Conservation (phyloP, 202 grass and related monocot species). For the Sporobolus alterniflorus region DNA sequence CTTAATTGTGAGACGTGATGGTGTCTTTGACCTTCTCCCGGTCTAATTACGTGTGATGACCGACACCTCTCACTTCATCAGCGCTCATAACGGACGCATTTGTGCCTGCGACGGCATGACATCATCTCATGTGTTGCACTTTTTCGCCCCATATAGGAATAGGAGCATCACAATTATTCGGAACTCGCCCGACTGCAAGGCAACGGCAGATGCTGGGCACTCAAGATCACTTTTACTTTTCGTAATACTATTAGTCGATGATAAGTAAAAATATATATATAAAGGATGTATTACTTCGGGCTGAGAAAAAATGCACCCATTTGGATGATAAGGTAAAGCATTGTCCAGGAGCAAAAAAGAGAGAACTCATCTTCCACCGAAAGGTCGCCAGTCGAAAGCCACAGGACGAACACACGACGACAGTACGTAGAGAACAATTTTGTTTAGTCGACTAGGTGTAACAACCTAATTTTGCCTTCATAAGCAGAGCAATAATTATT, state of each 20-base stretch:
- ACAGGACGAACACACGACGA: not conserved
- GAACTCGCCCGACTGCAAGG: not conserved
- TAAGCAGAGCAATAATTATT: not conserved
- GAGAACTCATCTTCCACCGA: not conserved
- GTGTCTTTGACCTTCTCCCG: not conserved
- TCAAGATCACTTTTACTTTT: not conserved
- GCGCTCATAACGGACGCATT: not conserved
- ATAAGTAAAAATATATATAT: too few relatives aligned
- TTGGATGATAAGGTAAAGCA: constrained; percentile 1
- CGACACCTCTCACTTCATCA: not conserved
- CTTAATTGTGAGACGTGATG: not conserved
- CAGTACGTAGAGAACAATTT: not conserved
- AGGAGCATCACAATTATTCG: not conserved
- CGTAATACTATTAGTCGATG: too few relatives aligned
- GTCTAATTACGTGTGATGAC: not conserved
- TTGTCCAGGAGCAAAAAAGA: not conserved
- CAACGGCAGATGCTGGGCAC: not conserved
- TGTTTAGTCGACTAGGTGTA: constrained; percentile 27
- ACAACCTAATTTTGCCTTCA: constrained; percentile 20
- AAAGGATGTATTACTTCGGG: not conserved
- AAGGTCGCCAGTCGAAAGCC: not conserved
- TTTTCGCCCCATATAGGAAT: too few relatives aligned
- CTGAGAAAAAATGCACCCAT: not conserved
- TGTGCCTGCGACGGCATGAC: not conserved
- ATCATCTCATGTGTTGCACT: not conserved